Percentiles rank a stretch among this genome's conserved stretches.
Conservation (phyloP, 352 stramenopile species). For the Pythium plurisporium region DNA sequence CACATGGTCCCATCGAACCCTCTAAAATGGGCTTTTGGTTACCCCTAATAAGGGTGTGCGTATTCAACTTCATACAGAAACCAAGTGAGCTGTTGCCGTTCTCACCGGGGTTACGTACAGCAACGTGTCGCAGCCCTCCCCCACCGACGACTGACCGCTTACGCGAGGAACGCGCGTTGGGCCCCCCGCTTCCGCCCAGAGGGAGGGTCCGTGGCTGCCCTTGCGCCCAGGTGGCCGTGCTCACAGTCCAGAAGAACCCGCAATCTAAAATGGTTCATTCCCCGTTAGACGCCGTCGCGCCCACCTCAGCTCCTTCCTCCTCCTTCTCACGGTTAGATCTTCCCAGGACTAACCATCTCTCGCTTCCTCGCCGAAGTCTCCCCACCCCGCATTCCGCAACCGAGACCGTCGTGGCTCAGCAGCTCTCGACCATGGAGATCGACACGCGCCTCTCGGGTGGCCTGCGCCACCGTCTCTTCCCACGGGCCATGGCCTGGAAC, state of each 20-base stretch:
- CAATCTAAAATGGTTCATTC: background rate
- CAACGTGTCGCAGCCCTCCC: conserved; percentile 9
- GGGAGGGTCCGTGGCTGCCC: no score
- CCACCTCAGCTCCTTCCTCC: background rate
- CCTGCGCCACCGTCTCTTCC: conserved; percentile 58
- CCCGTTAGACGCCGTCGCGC: background rate
- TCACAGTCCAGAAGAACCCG: conserved; percentile 5
- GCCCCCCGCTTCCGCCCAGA: background rate
- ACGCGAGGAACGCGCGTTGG: background rate
- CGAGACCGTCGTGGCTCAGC: conserved; percentile 3
- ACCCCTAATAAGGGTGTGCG: background rate
- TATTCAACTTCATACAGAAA: background rate
- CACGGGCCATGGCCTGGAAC: conserved; percentile 57
- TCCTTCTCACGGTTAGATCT: background rate
- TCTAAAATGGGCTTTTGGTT: background rate
- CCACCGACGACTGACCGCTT: conserved; percentile 2
- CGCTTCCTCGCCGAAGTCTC: no score
- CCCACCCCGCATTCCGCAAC: no score
- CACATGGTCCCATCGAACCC: background rate
- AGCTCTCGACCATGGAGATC: conserved; percentile 15
- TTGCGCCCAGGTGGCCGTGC: conserved; percentile 7
- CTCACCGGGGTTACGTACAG: background rate
- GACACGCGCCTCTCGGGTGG: background rate
- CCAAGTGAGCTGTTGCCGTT: background rate
- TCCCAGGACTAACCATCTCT: no score